These are phyloP conservation scores for Corymbia maculata DNA, from an alignment of 345 rosid species.

Conservation along the genomic window DNA sequence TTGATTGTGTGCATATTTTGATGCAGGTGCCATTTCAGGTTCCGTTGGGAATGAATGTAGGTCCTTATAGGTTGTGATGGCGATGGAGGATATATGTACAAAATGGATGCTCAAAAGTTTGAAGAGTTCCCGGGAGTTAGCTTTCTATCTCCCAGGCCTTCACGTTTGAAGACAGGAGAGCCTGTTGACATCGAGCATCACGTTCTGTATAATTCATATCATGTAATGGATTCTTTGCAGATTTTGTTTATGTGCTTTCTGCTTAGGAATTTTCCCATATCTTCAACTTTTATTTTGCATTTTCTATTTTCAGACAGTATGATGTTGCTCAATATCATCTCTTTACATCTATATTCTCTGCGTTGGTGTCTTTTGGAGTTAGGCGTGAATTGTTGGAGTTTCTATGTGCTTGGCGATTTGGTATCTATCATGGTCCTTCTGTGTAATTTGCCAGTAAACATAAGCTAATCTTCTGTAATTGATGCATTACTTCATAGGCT, in stretches of 20 bases:
- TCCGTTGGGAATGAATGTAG: constrained; percentile 83
- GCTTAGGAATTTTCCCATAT: background rate
- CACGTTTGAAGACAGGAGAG: constrained; percentile 81
- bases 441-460: background rate
- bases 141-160: constrained; percentile 73
- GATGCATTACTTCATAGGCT: constrained; percentile 27
- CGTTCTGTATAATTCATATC: constrained; percentile 56
- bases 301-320: background rate
- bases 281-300: background rate
- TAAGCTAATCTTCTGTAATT: background rate
- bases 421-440: background rate
- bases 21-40: constrained; percentile 93
- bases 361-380: background rate
- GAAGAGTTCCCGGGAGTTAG: constrained; percentile 60
- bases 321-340: background rate
- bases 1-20: background rate
- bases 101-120: background rate
- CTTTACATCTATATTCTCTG: background rate
- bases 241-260: background rate
- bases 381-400: background rate
- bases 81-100: too few relatives aligned
- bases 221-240: constrained; percentile 26
- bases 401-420: background rate
- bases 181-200: constrained; percentile 87
- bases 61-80: constrained; percentile 40